Percentiles rank a stretch among this genome's conserved stretches.
phyloP scores from a whole-genome alignment of 2,329 filamentous ascomycete genomes.

The Penicillium sp. region DNA sequence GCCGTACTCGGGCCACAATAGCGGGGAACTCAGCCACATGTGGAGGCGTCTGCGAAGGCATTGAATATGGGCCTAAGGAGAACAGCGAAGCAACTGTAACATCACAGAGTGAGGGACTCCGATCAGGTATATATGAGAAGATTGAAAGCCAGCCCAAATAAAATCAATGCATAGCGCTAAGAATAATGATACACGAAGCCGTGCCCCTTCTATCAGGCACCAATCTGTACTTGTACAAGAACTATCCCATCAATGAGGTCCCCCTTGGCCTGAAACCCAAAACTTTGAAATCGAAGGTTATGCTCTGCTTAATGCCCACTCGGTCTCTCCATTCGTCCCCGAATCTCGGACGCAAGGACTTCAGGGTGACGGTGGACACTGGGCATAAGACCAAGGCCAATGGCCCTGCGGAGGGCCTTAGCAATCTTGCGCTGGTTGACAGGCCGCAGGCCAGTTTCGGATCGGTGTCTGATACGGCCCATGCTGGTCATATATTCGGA shows the following conservation, averaged over 20 bases:
- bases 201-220: constrained; percentile 8
- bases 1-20: constrained; percentile 11
- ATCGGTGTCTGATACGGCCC: constrained; percentile 77
- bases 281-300: constrained; percentile 7
- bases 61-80: background rate
- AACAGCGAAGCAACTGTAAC: background rate
- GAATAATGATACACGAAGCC: constrained; percentile 25
- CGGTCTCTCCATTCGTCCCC: constrained; percentile 26
- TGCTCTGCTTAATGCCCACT: constrained; percentile 9
- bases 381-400: constrained; percentile 88
- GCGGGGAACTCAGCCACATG: constrained; percentile 12
- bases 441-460: constrained; percentile 72
- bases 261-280: background rate
- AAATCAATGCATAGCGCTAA: constrained; percentile 19
- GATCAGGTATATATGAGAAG: background rate
- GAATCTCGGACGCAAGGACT: constrained; percentile 53
- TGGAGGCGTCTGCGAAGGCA: background rate
- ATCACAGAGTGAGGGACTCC: no score
- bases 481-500: constrained; percentile 81
- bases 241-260: constrained; percentile 2
- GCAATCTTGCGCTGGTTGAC: constrained; percentile 91
- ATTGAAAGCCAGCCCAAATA: background rate
- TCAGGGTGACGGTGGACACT: constrained; percentile 87
- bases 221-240: constrained; percentile 19
- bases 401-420: constrained; percentile 82